Percentiles rank a stretch among this genome's conserved stretches.
Evolutionary conservation across 1,284 basidiomycete genomes (phyloP).

Genomic region (Entoloma clypeatum): DNA sequence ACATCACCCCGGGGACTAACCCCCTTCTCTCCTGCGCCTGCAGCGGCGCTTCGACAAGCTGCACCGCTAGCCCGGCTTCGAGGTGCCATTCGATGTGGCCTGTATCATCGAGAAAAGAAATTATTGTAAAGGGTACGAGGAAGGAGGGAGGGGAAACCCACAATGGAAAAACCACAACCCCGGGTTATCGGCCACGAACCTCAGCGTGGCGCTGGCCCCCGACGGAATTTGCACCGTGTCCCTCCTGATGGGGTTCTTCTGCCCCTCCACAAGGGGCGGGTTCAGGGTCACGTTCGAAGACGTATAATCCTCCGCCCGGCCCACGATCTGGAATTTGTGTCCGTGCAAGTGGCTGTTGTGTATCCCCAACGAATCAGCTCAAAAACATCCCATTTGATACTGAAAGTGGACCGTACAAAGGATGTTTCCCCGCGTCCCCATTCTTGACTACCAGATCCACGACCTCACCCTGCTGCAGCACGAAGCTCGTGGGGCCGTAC

Average conservation of each 20-base stretch:
- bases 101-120: conserved; percentile 25
- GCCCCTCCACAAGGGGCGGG: conserved; percentile 73
- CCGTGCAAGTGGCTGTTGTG: conserved; percentile 70
- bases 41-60: conserved; percentile 74
- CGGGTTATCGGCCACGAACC: conserved; percentile 77
- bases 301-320: conserved; percentile 68
- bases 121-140: background rate
- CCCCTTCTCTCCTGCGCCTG: conserved; percentile 47
- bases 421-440: conserved; percentile 72
- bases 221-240: conserved; percentile 73
- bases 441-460: conserved; percentile 84
- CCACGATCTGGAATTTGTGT: conserved; percentile 78
- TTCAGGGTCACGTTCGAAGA: conserved; percentile 78
- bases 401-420: conserved; percentile 58
- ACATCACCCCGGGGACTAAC: conserved; percentile 52
- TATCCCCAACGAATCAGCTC: background rate
- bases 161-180: conserved; percentile 84
- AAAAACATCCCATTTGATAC: background rate
- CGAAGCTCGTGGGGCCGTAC: conserved; percentile 78
- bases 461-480: conserved; percentile 72
- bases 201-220: conserved; percentile 58
- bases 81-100: conserved; percentile 85
- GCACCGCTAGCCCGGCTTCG: conserved; percentile 72
- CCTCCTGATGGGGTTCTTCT: conserved; percentile 81
- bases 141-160: conserved; percentile 23